Conservation (phyloP, 768 basidiomycete genomes). For the Obba rivulosa region DNA sequence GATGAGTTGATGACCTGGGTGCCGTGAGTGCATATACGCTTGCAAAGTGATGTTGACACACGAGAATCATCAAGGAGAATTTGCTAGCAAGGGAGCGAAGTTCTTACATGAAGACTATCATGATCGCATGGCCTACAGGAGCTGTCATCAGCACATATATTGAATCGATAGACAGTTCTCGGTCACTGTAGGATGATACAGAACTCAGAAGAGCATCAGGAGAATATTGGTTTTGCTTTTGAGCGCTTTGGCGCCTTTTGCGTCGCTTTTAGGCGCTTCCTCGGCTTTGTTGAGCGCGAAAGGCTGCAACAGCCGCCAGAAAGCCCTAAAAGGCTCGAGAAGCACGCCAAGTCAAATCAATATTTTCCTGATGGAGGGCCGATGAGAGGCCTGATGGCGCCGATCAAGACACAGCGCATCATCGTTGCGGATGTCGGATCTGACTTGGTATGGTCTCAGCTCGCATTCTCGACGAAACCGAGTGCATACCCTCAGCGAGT, state of each 20-base stretch:
- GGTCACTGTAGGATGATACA: constrained; percentile 55
- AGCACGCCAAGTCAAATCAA: no score
- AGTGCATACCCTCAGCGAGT: constrained; percentile 25
- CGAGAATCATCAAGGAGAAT: constrained; percentile 46
- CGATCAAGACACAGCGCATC: constrained; percentile 54
- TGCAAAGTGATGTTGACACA: constrained; percentile 27
- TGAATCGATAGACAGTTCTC: neutral
- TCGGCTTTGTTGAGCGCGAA: no score
- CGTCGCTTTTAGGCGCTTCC: no score
- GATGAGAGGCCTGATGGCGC: constrained; percentile 61
- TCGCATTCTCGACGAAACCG: neutral
- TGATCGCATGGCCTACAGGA: constrained; percentile 53
- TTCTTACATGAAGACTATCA: constrained; percentile 66
- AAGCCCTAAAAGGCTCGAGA: no score
- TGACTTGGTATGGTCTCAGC: neutral
- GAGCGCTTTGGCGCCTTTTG: no score
- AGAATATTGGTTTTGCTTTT: no score
- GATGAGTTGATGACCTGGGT: constrained; percentile 60
- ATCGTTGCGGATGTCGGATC: constrained; percentile 6
- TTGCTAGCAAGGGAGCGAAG: constrained; percentile 45
- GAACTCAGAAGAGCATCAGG: constrained; percentile 59
- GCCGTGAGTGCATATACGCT: constrained; percentile 1
- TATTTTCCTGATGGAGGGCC: no score
- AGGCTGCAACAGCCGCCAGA: no score
- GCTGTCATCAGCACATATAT: neutral